These are phyloP conservation scores for Amaranthus palmeri DNA, from an alignment of 148 eudicot species.

Conservation along the genomic window DNA sequence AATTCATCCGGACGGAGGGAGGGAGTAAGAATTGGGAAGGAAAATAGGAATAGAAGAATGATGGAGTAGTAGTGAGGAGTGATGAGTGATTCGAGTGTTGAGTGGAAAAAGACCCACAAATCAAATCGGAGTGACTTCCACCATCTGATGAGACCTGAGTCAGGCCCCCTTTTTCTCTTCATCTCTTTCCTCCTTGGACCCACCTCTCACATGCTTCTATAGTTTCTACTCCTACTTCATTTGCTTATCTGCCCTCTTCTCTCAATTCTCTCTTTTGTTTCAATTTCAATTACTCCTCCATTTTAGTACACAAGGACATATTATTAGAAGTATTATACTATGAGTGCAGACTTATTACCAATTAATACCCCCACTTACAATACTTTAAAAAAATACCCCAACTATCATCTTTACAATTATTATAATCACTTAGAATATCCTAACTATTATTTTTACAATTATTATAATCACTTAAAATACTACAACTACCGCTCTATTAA, in stretches of 20 bases:
- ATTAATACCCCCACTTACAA: no score
- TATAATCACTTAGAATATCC: no score
- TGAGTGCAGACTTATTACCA: no score
- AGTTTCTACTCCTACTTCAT: not conserved
- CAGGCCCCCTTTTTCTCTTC: slow-evolving; percentile 1
- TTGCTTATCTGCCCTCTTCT: not conserved
- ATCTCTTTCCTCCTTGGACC: slow-evolving; percentile 19
- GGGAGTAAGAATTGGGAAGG: not conserved
- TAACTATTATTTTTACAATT: no score
- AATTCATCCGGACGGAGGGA: no score
- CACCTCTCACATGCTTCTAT: slow-evolving; percentile 33
- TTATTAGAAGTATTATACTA: no score
- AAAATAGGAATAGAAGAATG: no score
- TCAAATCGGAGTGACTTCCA: slow-evolving; percentile 27
- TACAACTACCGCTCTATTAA: no score
- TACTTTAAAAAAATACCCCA: no score
- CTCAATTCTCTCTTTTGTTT: not conserved
- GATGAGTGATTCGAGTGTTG: not conserved
- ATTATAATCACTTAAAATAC: no score
- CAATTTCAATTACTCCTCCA: not conserved
- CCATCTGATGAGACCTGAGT: slow-evolving; percentile 34
- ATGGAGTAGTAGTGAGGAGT: not conserved
- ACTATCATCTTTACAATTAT: no score
- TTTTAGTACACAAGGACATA: not conserved
- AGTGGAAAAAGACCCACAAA: slow-evolving; percentile 2